Base-by-base conservation (phyloP, 345 rosid genomes). In the Gossypium bickii region DNA sequence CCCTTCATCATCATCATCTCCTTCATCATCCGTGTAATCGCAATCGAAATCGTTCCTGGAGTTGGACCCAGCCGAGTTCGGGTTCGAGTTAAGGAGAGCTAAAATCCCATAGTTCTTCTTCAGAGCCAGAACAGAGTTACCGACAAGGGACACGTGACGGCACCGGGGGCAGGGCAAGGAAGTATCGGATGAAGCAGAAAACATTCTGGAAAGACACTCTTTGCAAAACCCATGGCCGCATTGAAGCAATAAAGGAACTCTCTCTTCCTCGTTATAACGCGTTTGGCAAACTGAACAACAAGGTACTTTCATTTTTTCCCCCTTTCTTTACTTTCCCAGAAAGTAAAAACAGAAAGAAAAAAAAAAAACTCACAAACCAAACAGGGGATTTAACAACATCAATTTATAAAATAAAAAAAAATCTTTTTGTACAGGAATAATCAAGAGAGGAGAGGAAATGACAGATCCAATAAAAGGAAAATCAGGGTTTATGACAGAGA, bases 201-300 rank as follows among this genome's bases (percentile, higher is more conserved):
- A 95, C 97, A 95, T 88, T 65, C 82, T 80, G 0, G 98, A 93
- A 15, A 93, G 79, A 67, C 99, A 95, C 67, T 93, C 98, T 56
- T 82, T 93, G 82, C 99, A 95, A 82, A 93, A 95, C 25, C 98
- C 97, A 24, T 93, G 99, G 7, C 98, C 99, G 78, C 99, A 95
- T 83, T 93, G 92, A 67, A 93, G 98, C 67, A 95, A 79, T 3
- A 95, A 77, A 17, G 98, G 99, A 73, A 91, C 97, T 63, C 98
- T 84, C 67, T 91, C 99, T 3, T 85, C 95, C 80, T 92, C 98
- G 83, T 93, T 90, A 83, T 95, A 95, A 82, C 97, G 80, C 48
- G 89, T 89, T 81, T 95, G 98, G 85, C 99, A 95, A 29, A 95
- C 96, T 12, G 96, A 91, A 78, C 99, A 95, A 69, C 93, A 89